Conservation (phyloP, 2,329 filamentous ascomycete species). For the Calonectria naviculata region DNA sequence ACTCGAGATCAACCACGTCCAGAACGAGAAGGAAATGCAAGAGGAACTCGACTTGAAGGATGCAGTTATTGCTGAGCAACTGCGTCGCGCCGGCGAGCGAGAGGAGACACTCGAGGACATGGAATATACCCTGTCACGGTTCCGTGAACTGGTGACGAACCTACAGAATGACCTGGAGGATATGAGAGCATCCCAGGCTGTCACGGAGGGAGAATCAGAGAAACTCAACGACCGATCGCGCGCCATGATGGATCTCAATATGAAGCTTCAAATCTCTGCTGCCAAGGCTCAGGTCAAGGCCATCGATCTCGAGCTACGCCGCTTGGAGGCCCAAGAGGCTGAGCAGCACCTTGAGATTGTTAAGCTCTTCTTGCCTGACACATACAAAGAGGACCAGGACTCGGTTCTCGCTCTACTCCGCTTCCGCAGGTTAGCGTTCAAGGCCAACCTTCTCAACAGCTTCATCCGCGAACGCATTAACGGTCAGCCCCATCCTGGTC, state of each 20-base stretch:
- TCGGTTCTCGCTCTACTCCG: constrained; percentile 89
- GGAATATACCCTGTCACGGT: constrained; percentile 89
- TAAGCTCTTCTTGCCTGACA: constrained; percentile 88
- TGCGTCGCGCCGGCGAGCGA: constrained; percentile 77
- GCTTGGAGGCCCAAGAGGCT: constrained; percentile 89
- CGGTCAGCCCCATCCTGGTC: constrained; percentile 72
- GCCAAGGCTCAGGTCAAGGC: constrained; percentile 94
- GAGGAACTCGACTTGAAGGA: constrained; percentile 94
- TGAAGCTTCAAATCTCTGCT: constrained; percentile 91
- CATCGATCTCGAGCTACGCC: constrained; percentile 88
- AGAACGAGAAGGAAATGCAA: constrained; percentile 94
- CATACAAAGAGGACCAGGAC: constrained; percentile 82
- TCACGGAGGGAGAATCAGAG: constrained; percentile 92
- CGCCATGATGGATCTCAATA: constrained; percentile 96
- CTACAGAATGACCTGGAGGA: constrained; percentile 90
- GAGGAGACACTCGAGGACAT: constrained; percentile 86
- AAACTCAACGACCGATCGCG: constrained; percentile 89
- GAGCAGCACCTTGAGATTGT: constrained; percentile 89
- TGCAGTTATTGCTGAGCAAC: constrained; percentile 83
- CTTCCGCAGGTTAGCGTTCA: constrained; percentile 90
- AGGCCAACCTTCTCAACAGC: constrained; percentile 80
- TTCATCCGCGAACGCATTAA: constrained; percentile 84
- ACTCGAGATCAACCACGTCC: constrained; percentile 90
- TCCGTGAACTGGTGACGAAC: constrained; percentile 88
- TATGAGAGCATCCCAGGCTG: constrained; percentile 89